Base-by-base conservation (phyloP, 1,284 basidiomycete species). In the Prillingera fragicola region DNA sequence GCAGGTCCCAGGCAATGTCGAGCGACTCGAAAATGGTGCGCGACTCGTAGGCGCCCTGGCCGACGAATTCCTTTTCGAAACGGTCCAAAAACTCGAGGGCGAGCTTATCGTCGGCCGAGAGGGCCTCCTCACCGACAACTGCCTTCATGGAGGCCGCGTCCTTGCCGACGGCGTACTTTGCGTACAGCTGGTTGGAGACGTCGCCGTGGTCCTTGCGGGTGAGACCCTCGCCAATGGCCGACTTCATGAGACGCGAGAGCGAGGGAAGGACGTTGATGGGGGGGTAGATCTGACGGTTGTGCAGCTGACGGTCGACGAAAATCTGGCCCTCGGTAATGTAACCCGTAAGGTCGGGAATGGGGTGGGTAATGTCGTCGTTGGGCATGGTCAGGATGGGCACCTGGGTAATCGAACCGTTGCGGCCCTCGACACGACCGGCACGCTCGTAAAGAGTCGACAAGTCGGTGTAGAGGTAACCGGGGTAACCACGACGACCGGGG, bases 311-410 rank as follows among this genome's bases (percentile, higher is more conserved):
- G 77, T 99, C 95, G 65, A 99, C 87, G 73, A 87, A 96, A 74
- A 99, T 96, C 75, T 98, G 95, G 41, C 95, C 95, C 77, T 97
- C 77, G 28, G 94, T 97, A 70, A 98, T 98, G 75, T 98, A 98
- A 41, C 95, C 95, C 58, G 91, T 98, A 75, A 99, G 78, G 82
- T 98, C 95, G 61, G 94, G 95, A 74, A 99, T 98, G 46, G 95
- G 95, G 73, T 99, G 95, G 33, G 95, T 98, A 72, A 99, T 99
- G 79, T 98, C 91, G 73, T 98, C 95, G 76, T 98, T 99, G 25
- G 95, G 95, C 95, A 99, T 99, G 50, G 95, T 98, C 55, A 99
- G 78, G 66, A 98, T 99, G 45, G 95, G 95, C 69, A 98, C 96
- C 76, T 99, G 95, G 38, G 95, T 99, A 76, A 99, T 99, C 34